Evolutionary conservation across 495 filamentous ascomycete genomes (phyloP), one percentile per base, ranked within the genome.

Genomic region (Lasiosphaeris hirsuta): DNA sequence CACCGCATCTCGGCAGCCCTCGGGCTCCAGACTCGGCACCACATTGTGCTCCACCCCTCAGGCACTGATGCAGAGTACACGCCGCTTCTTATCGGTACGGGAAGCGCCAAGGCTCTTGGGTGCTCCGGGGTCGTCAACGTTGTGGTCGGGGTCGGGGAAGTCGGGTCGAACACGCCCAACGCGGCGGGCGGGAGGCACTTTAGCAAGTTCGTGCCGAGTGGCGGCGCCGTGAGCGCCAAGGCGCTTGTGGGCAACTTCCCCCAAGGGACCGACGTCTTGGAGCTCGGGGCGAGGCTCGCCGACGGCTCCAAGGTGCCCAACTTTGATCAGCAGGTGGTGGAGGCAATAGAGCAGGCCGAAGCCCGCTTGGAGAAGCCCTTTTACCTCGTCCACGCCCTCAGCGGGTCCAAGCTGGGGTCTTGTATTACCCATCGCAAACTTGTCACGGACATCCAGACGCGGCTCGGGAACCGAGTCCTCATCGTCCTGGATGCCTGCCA

Each of bases 111-210:
- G 17, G 19, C 33, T 33, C 46, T 49, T 33, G 23, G 23, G n/a
- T 49, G 23, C 46, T 33, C 46, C 33, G 46, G 46, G 23, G 46
- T 49, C 46, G n/a, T 49, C 23, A 49, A 49, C 46, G 46, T 49
- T 33, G 46, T 49, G 8, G 19, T 30, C 46, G 46, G 46, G 23
- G 23, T 37, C 10, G 46, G 46, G n/a, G 46, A 49, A 17, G 46
- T 49, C 46, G 46, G 46, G n/a, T 49, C 46, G 23, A 49, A 49
- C 46, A 49, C 46, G 2, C 46, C 46, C 1, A 49, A 49, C 23
- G 46, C 46, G n/a, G 46, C 46, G 3, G 46, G 23, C 46, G 46
- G 46, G n/a, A 34, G n/a, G 18, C 46, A 49, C 33, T 49, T 49
- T n/a, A 30, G 18, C 46, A 33, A 49, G 33, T 49, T 13, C 23